Evolutionary conservation across 2,329 filamentous ascomycete genomes (phyloP).

Genomic region (Didymella pinodella): DNA sequence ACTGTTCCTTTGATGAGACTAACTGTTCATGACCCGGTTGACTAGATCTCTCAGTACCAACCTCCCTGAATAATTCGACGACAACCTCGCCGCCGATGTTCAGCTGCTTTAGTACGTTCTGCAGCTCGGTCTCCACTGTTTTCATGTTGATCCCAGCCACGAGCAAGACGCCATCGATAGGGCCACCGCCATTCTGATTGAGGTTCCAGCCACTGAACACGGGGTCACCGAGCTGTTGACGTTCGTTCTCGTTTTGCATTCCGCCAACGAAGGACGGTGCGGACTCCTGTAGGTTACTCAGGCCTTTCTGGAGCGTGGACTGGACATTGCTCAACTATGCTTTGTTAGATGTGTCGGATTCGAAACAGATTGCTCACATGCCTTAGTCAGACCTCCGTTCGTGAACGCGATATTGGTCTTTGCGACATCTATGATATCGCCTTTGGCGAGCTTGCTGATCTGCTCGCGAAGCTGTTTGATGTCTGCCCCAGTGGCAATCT

Average conservation of each 20-base stretch:
- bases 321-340: slow-evolving; percentile 11
- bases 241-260: slow-evolving; percentile 14
- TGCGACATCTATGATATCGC: slow-evolving; percentile 13
- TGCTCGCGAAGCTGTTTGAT: slow-evolving; percentile 17
- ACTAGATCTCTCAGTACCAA: slow-evolving; percentile 9
- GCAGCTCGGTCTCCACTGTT: slow-evolving; percentile 11
- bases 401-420: slow-evolving; percentile 23
- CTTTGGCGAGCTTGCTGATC: slow-evolving; percentile 11
- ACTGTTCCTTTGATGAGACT: not conserved
- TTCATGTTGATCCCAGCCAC: slow-evolving; percentile 12
- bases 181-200: slow-evolving; percentile 17
- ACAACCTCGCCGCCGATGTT: slow-evolving; percentile 11
- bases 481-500: slow-evolving; percentile 14
- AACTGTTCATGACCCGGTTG: slow-evolving; percentile 19
- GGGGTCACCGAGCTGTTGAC: slow-evolving; percentile 11
- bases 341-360: not conserved
- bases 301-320: slow-evolving; percentile 6
- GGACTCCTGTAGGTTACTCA: not conserved
- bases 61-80: slow-evolving; percentile 12
- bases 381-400: slow-evolving; percentile 11
- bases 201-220: slow-evolving; percentile 13
- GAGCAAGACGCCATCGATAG: slow-evolving; percentile 16
- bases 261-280: slow-evolving; percentile 14
- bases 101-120: slow-evolving; percentile 10
- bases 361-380: not conserved